These are phyloP conservation scores for Speleostelium caveatum DNA, from an alignment of 78 protist genomes.

Conservation along the genomic window DNA sequence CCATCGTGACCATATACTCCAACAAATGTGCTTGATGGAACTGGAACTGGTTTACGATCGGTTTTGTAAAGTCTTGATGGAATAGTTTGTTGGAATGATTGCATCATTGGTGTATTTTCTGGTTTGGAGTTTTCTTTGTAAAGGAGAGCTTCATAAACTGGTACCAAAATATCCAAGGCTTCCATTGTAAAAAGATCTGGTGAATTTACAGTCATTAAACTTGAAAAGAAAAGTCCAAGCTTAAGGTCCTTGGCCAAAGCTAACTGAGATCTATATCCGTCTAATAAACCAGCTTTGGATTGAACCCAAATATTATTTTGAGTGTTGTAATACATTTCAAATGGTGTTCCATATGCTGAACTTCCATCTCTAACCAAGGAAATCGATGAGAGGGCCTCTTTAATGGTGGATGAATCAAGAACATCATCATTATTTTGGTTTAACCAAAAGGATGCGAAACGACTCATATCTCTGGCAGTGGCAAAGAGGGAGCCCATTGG, in stretches of 20 bases:
- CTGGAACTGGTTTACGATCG: neutral
- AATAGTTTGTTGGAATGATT: neutral
- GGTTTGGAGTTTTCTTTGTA: neutral
- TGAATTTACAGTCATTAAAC: neutral
- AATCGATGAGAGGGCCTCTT: constrained; percentile 56
- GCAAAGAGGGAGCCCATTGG: constrained; percentile 57
- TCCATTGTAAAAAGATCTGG: constrained; percentile 48
- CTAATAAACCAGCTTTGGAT: constrained; percentile 34
- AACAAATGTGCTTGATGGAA: constrained; percentile 18
- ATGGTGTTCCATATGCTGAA: constrained; percentile 71
- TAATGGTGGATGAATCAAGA: constrained; percentile 19
- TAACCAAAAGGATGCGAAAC: constrained; percentile 51
- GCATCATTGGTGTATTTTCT: neutral
- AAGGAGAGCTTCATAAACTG: constrained; percentile 39
- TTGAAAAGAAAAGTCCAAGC: constrained; percentile 52
- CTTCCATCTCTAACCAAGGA: constrained; percentile 34
- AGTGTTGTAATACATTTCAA: constrained; percentile 61
- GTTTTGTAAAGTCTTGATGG: neutral
- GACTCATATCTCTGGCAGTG: constrained; percentile 51
- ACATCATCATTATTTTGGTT: neutral
- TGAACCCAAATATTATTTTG: constrained; percentile 41
- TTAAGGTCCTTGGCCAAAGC: constrained; percentile 15
- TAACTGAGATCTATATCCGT: constrained; percentile 39
- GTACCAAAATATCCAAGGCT: constrained; percentile 45
- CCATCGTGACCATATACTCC: constrained; percentile 32